Percentiles rank a stretch among this genome's conserved stretches.
Evolutionary conservation across 495 filamentous ascomycete species (phyloP).

Genomic region (Penicillium bovifimosum): DNA sequence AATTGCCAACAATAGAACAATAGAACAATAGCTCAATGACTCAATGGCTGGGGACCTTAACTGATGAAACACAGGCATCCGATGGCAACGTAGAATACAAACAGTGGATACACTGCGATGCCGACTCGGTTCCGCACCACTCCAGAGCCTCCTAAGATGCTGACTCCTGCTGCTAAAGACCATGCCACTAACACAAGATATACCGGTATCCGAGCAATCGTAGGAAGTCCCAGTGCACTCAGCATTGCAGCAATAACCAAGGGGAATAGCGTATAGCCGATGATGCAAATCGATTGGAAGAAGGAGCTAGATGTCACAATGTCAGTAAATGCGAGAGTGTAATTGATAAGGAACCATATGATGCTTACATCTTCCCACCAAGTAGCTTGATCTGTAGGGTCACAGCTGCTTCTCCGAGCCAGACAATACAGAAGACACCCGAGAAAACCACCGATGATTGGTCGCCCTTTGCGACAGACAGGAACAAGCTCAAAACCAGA

Average conservation of each 20-base stretch:
- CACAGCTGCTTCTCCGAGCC: slow-evolving; percentile 94
- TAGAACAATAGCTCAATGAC: not conserved
- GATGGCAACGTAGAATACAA: slow-evolving; percentile 91
- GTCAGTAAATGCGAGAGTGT: slow-evolving; percentile 16
- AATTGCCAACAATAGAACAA: too few species aligned
- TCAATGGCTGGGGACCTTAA: slow-evolving; percentile 34
- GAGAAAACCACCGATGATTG: slow-evolving; percentile 89
- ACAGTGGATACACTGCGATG: slow-evolving; percentile 88
- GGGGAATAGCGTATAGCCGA: slow-evolving; percentile 98
- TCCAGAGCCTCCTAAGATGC: slow-evolving; percentile 90
- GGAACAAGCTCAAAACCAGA: slow-evolving; percentile 74
- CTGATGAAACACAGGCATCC: slow-evolving; percentile 96
- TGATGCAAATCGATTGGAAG: slow-evolving; percentile 94
- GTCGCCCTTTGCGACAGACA: slow-evolving; percentile 69
- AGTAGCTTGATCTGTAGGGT: slow-evolving; percentile 98
- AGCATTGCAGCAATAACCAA: slow-evolving; percentile 88
- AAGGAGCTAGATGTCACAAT: slow-evolving; percentile 63
- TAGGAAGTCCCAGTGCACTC: slow-evolving; percentile 71
- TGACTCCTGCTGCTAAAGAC: slow-evolving; percentile 92
- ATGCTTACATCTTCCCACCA: slow-evolving; percentile 90
- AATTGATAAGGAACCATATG: not conserved
- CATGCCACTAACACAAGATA: slow-evolving; percentile 83
- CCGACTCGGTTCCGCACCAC: slow-evolving; percentile 92
- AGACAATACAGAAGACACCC: slow-evolving; percentile 92
- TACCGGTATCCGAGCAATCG: slow-evolving; percentile 77